Evolutionary conservation across 108 stramenopile genomes (phyloP), one percentile per base, ranked within the genome.

Genomic region (Stephanodiscus minutulus): DNA sequence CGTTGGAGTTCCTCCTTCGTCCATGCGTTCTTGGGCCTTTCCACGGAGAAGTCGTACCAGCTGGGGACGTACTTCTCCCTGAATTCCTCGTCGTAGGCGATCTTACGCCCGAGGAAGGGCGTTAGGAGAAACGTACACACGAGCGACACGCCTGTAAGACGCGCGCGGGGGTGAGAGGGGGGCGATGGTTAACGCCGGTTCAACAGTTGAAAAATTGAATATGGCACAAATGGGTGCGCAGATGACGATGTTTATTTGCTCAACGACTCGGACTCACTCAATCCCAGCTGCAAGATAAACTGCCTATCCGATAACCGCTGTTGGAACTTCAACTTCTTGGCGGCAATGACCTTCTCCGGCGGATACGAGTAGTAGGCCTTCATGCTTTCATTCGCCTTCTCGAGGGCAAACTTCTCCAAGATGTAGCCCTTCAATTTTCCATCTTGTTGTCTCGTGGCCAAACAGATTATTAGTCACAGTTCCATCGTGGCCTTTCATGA

Each of bases 11-110:
- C 93, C 37, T 86, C 68, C 53, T 86, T 67, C 4, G 93, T 90
- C 93, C 87, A 90, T 2, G 85, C 87, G 36, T 74, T 82, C 21
- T 82, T 74, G 7, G 93, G 93, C 50, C 83, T 84, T 44, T 87
- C 78, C 7, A 94, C 72, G 2, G 87, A 86, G 47, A 84, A 94
- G 62, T 94, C 90, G 63, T 91, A 94, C 88, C 88, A 94, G 21
- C 61, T 73, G 15, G 92, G 92, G 58, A 93, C 72, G 61, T 84
- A 93, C 48, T 86, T 87, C 12, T 84, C 50, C 27, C 84, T 79
- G 71, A 94, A 91, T 56, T 90, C 88, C 25, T 85, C 81, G 50
- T 94, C 93, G 25, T 86, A 81, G 7, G 93, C 93, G 56, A 94
- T 94, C 61, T 88, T 87, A 15, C 79, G 74, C 17, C 93, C 93